Base-by-base conservation (phyloP, 2,329 filamentous ascomycete genomes). In the Alternaria novae-zelandiae region DNA sequence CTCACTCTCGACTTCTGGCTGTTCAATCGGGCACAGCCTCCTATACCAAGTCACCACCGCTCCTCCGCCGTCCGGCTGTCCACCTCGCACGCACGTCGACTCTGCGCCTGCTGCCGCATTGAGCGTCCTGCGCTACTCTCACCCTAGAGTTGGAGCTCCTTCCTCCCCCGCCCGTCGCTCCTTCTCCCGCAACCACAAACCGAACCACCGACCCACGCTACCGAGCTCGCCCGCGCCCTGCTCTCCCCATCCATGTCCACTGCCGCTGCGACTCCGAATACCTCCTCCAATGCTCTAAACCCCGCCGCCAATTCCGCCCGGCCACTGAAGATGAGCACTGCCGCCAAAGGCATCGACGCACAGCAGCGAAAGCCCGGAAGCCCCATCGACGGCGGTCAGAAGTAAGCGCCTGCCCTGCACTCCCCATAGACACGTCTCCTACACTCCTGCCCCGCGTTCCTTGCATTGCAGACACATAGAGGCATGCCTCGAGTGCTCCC, bases 341-440 rank as follows among this genome's bases (percentile, higher is more conserved):
- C 78, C 69, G 82, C 80, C 64, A 88, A 86, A 78, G 80, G 79
- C 63, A 79, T 84, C 64, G 85, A 87, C 76, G 80, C 79, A 65
- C 80, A 81, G 64, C 80, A 81, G 75, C 85, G 86, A 77, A 86
- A 86, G 78, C 86, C 84, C 69, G 83, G 80, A 61, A 87, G 85
- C 75, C 86, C 86, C 65, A 81, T 84, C 49, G 86, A 88, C 74
- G 83, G 79, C 66, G 81, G 78, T 70, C 83, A 85, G 76, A 86
- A 84, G 86, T 88, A 83, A 79, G 85, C 68, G 63, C 47, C 26
- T 58, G 25, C 46, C 21, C 47, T 45, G 43, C 47, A 28, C 20
- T 28, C 17, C 25, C 43, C 20, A 21, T 28, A 10, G n/a, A 49
- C 30, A 45, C 12, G 13, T 43, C 15, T 41, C 41, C 6, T 13